phyloP scores from a whole-genome alignment of 345 rosid species.

The Gynandropsis gynandra region DNA sequence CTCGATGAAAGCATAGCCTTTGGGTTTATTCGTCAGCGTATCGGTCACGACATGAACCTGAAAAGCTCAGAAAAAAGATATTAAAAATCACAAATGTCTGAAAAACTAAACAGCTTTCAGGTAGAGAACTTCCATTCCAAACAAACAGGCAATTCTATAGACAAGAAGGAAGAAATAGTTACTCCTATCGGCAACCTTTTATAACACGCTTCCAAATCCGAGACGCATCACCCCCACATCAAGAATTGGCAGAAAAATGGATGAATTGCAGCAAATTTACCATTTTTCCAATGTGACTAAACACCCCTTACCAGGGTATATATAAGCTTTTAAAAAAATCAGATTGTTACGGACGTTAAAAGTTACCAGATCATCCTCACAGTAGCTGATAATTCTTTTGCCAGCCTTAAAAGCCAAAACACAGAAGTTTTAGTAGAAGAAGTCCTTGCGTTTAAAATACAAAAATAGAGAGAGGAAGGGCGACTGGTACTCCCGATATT shows the following conservation, averaged over 20 bases:
- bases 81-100: constrained; percentile 27
- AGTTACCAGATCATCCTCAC: constrained; percentile 81
- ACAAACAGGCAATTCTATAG: constrained; percentile 29
- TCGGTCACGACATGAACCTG: constrained; percentile 82
- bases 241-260: constrained; percentile 87
- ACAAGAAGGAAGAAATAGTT: constrained; percentile 35
- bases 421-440: constrained; percentile 47
- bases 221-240: constrained; percentile 90
- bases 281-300: constrained; percentile 52
- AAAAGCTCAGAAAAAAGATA: constrained; percentile 28
- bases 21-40: constrained; percentile 71
- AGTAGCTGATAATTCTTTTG: constrained; percentile 68
- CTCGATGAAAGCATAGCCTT: constrained; percentile 94
- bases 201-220: constrained; percentile 70
- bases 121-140: constrained; percentile 14
- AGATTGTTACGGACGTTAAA: constrained; percentile 32
- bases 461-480: constrained; percentile 41
- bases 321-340: constrained; percentile 33
- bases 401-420: constrained; percentile 66
- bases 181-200: constrained; percentile 77
- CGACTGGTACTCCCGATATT: constrained; percentile 54
- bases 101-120: constrained; percentile 19
- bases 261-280: constrained; percentile 64
- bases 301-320: constrained; percentile 98
- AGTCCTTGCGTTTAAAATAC: constrained; percentile 37